Base-by-base conservation (phyloP, 805 yeast species). In the Saccharomyces kudriavzevii region DNA sequence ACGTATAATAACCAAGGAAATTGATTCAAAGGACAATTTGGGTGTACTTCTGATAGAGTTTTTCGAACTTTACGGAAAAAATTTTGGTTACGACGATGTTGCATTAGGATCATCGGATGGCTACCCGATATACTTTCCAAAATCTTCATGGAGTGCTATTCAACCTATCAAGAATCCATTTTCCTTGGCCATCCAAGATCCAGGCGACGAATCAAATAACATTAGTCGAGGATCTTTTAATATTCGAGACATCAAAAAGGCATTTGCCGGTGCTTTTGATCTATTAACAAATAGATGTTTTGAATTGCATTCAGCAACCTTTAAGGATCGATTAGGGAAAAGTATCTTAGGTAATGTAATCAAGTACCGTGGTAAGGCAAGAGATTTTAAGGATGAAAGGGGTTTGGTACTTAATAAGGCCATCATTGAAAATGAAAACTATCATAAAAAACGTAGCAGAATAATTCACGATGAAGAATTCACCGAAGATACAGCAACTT, bases 21-120 rank as follows among this genome's bases (percentile, higher is more conserved):
- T 90, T 52, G 76, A 79, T 49, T 82, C 89, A 2, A 60, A 79
- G 60, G 86, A 85, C 45, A 92, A 94, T 64, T 70, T 92, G 53
- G 99, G 99, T 2, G 85, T 89, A 2, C 71, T 92, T 26, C 72
- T 94, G 51, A 86, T 92, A 50, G 97, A 94, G 67, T 91, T 94
- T 62, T 91, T 94, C 67, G 97, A 91, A 68, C 75, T 90, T 6
- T 92, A 90, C 64, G 99, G 99, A 9, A 78, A 86, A 58, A 84
- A 89, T 64, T 92, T 92, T 71, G 89, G 91, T 27, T 90, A 89
- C 66, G 94, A 88, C 63, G 75, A 78, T 54, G 84, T 87, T 52
- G 91, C 87, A 1, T 75, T 92, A 8, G 81, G 86, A 9, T 81
- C 86, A 47, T 63, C 64, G 2, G 71, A 78, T 22, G 89, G 83